phyloP scores from a whole-genome alignment of 306 rosid genomes.

The Arachis stenosperma region DNA sequence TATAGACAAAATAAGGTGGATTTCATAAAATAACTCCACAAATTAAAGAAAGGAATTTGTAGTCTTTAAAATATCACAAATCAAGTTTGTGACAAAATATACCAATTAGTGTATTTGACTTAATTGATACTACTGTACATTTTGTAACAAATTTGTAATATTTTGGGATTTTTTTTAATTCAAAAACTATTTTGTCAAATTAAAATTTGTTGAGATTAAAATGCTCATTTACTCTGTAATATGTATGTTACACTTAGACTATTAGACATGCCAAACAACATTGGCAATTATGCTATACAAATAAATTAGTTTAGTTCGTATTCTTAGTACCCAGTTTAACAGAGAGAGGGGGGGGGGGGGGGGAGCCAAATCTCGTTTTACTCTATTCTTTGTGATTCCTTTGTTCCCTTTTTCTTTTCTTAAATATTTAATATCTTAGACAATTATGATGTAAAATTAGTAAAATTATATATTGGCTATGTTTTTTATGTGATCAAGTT shows the following conservation, averaged over 20 bases:
- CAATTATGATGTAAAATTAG: slow-evolving; percentile 6
- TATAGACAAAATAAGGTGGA: slow-evolving; percentile 32
- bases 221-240: too few relatives aligned
- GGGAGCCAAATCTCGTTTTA: neutral
- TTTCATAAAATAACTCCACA: neutral
- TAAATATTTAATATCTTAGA: slow-evolving; percentile 2
- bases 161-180: too few relatives aligned
- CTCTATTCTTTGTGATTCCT: neutral
- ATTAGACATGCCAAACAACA: slow-evolving; percentile 29
- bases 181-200: too few relatives aligned
- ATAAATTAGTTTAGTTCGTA: neutral
- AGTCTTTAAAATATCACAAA: too few relatives aligned
- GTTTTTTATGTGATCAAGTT: too few relatives aligned
- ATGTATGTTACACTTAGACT: neutral
- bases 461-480: slow-evolving; percentile 2
- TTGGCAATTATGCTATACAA: neutral
- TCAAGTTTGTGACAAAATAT: too few relatives aligned
- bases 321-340: too few relatives aligned
- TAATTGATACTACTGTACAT: neutral
- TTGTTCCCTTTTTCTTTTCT: neutral
- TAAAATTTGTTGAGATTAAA: too few relatives aligned
- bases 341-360: neutral
- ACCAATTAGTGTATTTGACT: too few relatives aligned
- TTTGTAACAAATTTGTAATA: too few relatives aligned
- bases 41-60: too few relatives aligned